Base-by-base conservation (phyloP, 2,329 filamentous ascomycete species). In the Lithohypha guttulata region DNA sequence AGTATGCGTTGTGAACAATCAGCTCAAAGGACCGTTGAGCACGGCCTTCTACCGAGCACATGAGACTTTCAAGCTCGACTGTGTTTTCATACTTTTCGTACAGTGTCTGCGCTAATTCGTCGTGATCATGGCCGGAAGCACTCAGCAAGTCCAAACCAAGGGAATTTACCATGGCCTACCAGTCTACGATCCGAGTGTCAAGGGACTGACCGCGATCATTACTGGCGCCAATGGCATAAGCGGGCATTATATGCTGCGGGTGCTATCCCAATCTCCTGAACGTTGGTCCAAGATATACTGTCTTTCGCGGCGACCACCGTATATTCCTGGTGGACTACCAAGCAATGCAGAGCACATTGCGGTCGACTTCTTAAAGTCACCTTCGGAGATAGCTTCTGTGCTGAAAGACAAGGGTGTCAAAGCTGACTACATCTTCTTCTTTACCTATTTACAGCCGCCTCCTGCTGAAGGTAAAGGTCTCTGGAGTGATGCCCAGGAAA, bases 161-260 rank as follows among this genome's bases (percentile, higher is more conserved):
- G 65, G 64, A 43, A 71, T 72, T 44, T 71, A 63, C 49, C 64
- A 67, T 48, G 66, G 61, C 42, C 58, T 73, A 0, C 68, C 68
- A 1, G 59, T 62, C 7, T 70, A 62, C 43, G 55, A 62, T 7
- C 46, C 57, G 2, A 53, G 57, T 1, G 43, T 62, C 34, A 61
- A 62, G 44, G 60, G 57, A 15, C 58, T 70, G n/a, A 70, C 65
- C 0, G 69, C 69, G 3, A 64, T 73, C 32, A 59, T 73, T 21
- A 70, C 67, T 0, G 69, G 69, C 6, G 65, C 68, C 28, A 73
- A 71, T 57, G 70, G 68, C 4, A 67, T 73, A 14, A 70, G 66
- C 0, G 69, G 70, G 1, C 60, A 65, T 44, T 61, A 70, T 48
- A 70, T 69, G 59, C 53, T 72, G 22, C 63, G 62, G 4, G 68